Evolutionary conservation across 371 early-diverging fungal genomes (phyloP), one percentile per base, ranked within the genome.

Genomic region (Mortierella sp.): DNA sequence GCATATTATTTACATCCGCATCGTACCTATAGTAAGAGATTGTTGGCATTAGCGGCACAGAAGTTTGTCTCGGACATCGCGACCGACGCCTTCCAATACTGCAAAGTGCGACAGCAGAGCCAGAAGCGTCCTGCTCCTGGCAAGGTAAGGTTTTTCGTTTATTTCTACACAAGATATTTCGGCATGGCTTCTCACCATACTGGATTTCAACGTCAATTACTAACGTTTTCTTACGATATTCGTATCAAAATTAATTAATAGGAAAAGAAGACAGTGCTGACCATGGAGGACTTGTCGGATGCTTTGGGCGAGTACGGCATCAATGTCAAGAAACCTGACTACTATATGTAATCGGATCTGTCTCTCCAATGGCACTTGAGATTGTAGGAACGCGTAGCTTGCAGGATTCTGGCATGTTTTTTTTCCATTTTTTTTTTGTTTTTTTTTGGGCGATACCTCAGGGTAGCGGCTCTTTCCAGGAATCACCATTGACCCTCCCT

Each of bases 61-160:
- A 98, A 98, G 84, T 99, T 98, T 79, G 92, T 98, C 26, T 93
- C 98, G 1, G 99, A 98, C 84, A 94, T 99, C 79, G 97, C 97
- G 16, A 96, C 95, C 0, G 98, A 99, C 78, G 98, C 99, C 2
- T 95, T 96, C 87, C 99, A 99, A 82, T 97, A 96, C 88, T 94
- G 94, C 83, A 96, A 97, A 82, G 95, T 98, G 34, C 90, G 97
- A 57, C 96, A 96, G 82, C 97, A 96, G 75, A 88, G 88, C 42
- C 90, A 84, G 89, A 89, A 94, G 88, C 80, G 86, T 31, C 73
- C 71, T 0, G 76, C 79, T 11, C 80, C 86, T 5, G 86, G 86
- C 63, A 85, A 85, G 79, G 91, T 82, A 87, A 90, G 76, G 1
- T 38, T 38, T 38, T 38, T 38, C 5, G 42, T 38, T 38, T 38